These are phyloP conservation scores for Paramicrosporidium saccamoebae DNA, from an alignment of 371 early-diverging fungal species.

Conservation along the genomic window DNA sequence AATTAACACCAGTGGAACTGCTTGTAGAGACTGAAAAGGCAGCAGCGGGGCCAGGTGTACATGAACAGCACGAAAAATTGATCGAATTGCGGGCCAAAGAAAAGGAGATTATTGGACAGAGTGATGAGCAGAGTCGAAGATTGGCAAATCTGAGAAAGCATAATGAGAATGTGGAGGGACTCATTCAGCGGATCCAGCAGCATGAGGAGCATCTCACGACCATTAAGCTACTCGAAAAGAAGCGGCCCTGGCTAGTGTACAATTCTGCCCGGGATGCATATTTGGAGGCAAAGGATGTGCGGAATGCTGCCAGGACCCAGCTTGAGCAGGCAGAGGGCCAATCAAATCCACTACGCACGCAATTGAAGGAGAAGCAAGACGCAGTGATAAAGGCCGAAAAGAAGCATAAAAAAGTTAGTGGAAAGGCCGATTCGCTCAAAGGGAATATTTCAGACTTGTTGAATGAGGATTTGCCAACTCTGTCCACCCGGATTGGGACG, in stretches of 20 bases:
- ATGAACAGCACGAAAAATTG: slow-evolving; percentile 22
- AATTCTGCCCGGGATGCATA: slow-evolving; percentile 14
- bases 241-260: slow-evolving; percentile 20
- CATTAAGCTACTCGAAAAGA: slow-evolving; percentile 12
- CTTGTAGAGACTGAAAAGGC: slow-evolving; percentile 51
- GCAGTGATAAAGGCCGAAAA: no score
- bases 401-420: no score
- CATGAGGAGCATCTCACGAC: slow-evolving; percentile 14
- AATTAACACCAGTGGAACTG: slow-evolving; percentile 34
- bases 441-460: no score
- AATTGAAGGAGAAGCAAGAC: no score
- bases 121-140: slow-evolving; percentile 14
- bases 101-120: slow-evolving; percentile 5
- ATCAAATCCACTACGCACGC: no score
- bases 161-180: slow-evolving; percentile 21
- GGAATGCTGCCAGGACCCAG: slow-evolving; percentile 5
- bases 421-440: no score
- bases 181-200: slow-evolving; percentile 29
- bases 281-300: slow-evolving; percentile 11
- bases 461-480: no score
- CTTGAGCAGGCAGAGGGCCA: slow-evolving; percentile 3
- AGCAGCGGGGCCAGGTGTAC: slow-evolving; percentile 25
- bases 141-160: slow-evolving; percentile 14
- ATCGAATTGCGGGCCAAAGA: slow-evolving; percentile 20
- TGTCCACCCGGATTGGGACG: no score